Evolutionary conservation across 495 filamentous ascomycete species (phyloP).

Genomic region (Aspergillus biplanus): DNA sequence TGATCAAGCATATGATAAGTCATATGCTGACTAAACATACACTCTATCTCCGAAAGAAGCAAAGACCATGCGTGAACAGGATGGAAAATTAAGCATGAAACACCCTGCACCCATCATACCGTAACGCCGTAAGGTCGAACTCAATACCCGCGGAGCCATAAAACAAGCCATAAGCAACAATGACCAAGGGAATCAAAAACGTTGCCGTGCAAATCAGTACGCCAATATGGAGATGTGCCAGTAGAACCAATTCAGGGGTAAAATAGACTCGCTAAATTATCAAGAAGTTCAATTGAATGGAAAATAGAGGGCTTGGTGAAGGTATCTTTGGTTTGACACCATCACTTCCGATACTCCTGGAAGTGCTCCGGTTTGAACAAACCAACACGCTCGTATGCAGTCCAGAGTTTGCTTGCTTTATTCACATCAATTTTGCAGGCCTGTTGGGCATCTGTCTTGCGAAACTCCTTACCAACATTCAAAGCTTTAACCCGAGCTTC

Average conservation of each 20-base stretch:
- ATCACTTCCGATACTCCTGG: conserved; percentile 49
- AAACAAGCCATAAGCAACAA: conserved; percentile 3
- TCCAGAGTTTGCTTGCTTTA: conserved; percentile 96
- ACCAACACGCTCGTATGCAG: conserved; percentile 85
- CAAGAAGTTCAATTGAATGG: background rate
- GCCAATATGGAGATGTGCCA: conserved; percentile 2
- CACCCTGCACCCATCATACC: background rate
- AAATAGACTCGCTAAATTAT: conserved; percentile 19
- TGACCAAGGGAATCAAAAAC: background rate
- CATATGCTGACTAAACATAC: background rate
- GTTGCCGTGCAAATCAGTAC: conserved; percentile 4
- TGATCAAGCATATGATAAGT: background rate
- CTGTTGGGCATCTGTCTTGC: conserved; percentile 97
- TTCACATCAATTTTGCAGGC: conserved; percentile 99
- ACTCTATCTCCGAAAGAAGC: background rate
- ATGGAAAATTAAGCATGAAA: background rate
- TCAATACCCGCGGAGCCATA: background rate
- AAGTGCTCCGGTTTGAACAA: conserved; percentile 77
- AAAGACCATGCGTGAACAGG: background rate
- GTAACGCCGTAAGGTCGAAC: background rate
- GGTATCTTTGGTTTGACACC: background rate
- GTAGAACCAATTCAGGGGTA: background rate
- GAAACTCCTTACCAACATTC: conserved; percentile 78
- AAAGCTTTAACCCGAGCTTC: conserved; percentile 71
- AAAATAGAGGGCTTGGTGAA: background rate